A percentile compares a stretch with the other conserved stretches of the same genome.
phyloP scores from a whole-genome alignment of 345 rosid species.

The Arabidopsis arenosa region DNA sequence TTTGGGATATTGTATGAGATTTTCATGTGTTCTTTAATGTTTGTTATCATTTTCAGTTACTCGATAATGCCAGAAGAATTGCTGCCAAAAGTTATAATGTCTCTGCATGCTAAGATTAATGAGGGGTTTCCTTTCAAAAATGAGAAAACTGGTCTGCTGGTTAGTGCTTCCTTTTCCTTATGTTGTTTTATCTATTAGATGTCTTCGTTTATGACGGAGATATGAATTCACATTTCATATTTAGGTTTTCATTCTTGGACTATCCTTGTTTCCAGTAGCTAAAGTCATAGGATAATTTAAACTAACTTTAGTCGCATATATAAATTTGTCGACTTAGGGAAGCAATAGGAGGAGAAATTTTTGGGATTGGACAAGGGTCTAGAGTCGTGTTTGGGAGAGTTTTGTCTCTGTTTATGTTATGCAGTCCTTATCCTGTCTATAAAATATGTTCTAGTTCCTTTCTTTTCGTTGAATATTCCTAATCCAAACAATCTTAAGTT shows the following conservation, averaged over 20 bases:
- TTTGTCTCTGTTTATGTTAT: too few species aligned
- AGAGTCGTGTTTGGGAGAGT: too few species aligned
- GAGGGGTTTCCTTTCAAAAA: slow-evolving; percentile 65
- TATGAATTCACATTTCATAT: too few species aligned
- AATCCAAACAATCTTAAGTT: too few species aligned
- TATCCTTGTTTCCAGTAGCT: too few species aligned
- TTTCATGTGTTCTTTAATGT: slow-evolving; percentile 34
- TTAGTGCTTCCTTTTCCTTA: slow-evolving; percentile 48
- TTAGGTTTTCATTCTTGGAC: too few species aligned
- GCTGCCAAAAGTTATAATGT: slow-evolving; percentile 65
- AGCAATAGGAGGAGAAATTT: slow-evolving; percentile 19
- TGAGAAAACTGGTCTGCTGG: slow-evolving; percentile 81
- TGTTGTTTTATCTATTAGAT: too few species aligned
- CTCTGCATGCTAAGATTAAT: slow-evolving; percentile 60
- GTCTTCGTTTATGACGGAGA: too few species aligned
- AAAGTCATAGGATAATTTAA: slow-evolving; percentile 4
- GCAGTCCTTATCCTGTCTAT: too few species aligned
- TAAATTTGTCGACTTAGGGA: slow-evolving; percentile 18
- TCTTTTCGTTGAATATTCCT: too few species aligned
- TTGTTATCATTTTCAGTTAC: slow-evolving; percentile 60
- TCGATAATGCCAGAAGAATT: slow-evolving; percentile 85
- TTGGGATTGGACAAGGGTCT: slow-evolving; percentile 21
- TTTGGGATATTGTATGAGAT: slow-evolving; percentile 35
- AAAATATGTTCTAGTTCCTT: too few species aligned
- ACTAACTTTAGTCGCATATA: slow-evolving; percentile 5